A percentile compares a stretch with the other conserved stretches of the same genome.
These are phyloP conservation scores for Skeletonema menzelii DNA, from an alignment of 108 stramenopile genomes.

Conservation along the genomic window DNA sequence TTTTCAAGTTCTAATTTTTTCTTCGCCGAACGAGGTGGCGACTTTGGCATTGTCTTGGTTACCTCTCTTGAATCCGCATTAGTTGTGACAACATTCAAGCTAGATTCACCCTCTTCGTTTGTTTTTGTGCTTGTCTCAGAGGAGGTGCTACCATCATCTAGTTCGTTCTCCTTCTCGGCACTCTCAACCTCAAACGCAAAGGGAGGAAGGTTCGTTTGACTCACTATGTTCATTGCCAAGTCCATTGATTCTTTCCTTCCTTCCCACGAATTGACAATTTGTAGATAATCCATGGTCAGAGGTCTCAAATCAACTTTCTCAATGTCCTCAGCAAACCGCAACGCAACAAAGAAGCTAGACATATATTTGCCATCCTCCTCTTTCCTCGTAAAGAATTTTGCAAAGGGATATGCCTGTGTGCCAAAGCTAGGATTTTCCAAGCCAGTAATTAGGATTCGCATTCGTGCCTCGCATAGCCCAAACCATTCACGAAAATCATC, in stretches of 20 bases:
- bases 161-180: neutral
- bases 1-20: neutral
- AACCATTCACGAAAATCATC: slow-evolving; percentile 75
- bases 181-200: slow-evolving; percentile 40
- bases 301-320: slow-evolving; percentile 57
- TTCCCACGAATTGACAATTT: slow-evolving; percentile 72
- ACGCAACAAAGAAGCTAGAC: slow-evolving; percentile 64
- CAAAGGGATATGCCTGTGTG: slow-evolving; percentile 62
- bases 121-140: neutral
- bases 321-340: slow-evolving; percentile 59
- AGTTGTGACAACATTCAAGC: neutral
- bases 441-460: slow-evolving; percentile 62
- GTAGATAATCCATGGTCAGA: slow-evolving; percentile 56
- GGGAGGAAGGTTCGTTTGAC: slow-evolving; percentile 51
- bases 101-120: neutral
- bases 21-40: neutral
- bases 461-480: slow-evolving; percentile 73
- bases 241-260: slow-evolving; percentile 71
- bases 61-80: neutral
- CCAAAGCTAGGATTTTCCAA: slow-evolving; percentile 61
- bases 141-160: neutral
- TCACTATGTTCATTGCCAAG: slow-evolving; percentile 51
- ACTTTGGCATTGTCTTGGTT: neutral
- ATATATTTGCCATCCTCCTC: slow-evolving; percentile 32
- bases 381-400: slow-evolving; percentile 58